Conservation (phyloP, 192 early-diverging fungal genomes). For the Funneliformis geosporum region DNA sequence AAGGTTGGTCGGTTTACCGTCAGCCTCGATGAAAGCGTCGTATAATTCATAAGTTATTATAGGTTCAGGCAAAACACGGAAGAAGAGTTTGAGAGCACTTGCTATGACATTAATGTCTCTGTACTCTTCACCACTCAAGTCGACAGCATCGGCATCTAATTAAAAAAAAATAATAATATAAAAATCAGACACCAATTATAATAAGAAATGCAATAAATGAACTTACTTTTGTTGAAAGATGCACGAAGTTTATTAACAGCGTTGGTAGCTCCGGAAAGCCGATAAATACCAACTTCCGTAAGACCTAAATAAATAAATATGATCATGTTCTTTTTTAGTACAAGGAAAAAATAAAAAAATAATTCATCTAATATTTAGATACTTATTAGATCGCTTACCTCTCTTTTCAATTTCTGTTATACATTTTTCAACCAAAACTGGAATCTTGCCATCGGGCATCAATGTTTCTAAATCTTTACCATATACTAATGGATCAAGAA, state of each 20-base stretch:
- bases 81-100: constrained; percentile 89
- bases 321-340: not conserved
- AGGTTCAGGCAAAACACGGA: constrained; percentile 92
- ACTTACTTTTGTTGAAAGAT: constrained; percentile 61
- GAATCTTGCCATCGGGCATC: constrained; percentile 61
- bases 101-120: constrained; percentile 83
- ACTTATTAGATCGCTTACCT: constrained; percentile 27
- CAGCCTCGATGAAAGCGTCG: constrained; percentile 78
- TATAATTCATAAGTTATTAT: constrained; percentile 84
- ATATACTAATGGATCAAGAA: constrained; percentile 43
- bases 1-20: constrained; percentile 41
- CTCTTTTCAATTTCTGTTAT: constrained; percentile 70
- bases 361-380: not conserved
- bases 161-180: not conserved
- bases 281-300: constrained; percentile 75
- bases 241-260: constrained; percentile 60
- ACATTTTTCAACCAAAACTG: constrained; percentile 68
- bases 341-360: not conserved
- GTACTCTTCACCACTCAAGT: constrained; percentile 61
- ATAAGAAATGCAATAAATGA: not conserved
- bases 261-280: constrained; percentile 66
- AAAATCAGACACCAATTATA: not conserved
- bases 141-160: constrained; percentile 45
- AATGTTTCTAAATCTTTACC: constrained; percentile 61
- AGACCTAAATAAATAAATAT: constrained; percentile 41